A percentile compares a stretch with the other conserved stretches of the same genome.
Conservation (phyloP, 768 basidiomycete genomes). For the Kondoa malvinella region DNA sequence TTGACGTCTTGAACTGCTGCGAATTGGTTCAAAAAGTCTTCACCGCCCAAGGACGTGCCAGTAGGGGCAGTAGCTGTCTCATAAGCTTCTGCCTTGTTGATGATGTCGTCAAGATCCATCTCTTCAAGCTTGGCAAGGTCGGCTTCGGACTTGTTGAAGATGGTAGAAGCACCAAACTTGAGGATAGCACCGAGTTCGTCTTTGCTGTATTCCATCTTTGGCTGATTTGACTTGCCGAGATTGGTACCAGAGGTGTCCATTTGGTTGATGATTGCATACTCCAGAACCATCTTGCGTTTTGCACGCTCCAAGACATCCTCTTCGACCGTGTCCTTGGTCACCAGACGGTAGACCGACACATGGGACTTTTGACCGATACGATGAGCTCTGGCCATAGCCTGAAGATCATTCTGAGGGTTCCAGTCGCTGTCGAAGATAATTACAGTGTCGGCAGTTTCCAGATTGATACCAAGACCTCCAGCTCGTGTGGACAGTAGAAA, state of each 20-base stretch:
- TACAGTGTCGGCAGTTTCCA: constrained; percentile 96
- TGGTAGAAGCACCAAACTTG: constrained; percentile 97
- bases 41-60: constrained; percentile 88
- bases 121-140: constrained; percentile 81
- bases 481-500: constrained; percentile 93
- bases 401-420: constrained; percentile 44
- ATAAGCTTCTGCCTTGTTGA: constrained; percentile 90
- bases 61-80: constrained; percentile 64
- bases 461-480: constrained; percentile 92
- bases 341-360: constrained; percentile 94
- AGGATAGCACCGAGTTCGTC: constrained; percentile 93
- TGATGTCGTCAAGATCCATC: constrained; percentile 96
- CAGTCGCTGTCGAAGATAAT: constrained; percentile 88
- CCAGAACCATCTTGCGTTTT: constrained; percentile 98
- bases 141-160: constrained; percentile 92
- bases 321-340: constrained; percentile 98
- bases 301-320: constrained; percentile 95
- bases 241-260: constrained; percentile 98
- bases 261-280: constrained; percentile 99
- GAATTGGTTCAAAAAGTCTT: constrained; percentile 86
- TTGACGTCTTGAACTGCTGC: constrained; percentile 88
- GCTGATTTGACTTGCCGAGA: constrained; percentile 43
- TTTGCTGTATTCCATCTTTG: constrained; percentile 46
- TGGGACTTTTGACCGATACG: constrained; percentile 97
- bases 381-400: constrained; percentile 98